Evolutionary conservation across 2,329 filamentous ascomycete species (phyloP).

Genomic region (Fusarium sp.): DNA sequence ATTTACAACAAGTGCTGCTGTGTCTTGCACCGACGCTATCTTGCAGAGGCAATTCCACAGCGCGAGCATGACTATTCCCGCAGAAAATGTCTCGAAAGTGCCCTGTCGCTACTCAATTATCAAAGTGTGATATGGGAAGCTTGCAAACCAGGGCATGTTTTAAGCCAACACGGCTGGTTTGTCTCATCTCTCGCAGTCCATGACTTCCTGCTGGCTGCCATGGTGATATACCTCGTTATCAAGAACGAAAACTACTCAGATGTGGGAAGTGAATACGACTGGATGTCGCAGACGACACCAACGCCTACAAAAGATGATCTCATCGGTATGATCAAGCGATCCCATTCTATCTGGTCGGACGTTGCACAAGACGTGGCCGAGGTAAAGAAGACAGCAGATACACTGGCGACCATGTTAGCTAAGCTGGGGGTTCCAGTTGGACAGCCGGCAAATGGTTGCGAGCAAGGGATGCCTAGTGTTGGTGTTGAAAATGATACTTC

Average conservation of each 20-base stretch:
- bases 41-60: slow-evolving; percentile 57
- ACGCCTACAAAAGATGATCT: slow-evolving; percentile 56
- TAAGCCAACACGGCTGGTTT: slow-evolving; percentile 67
- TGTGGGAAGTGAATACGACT: slow-evolving; percentile 49
- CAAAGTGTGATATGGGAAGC: slow-evolving; percentile 63
- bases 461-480: slow-evolving; percentile 3
- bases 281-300: slow-evolving; percentile 50
- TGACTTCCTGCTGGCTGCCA: slow-evolving; percentile 71
- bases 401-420: slow-evolving; percentile 59
- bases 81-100: slow-evolving; percentile 62
- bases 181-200: slow-evolving; percentile 68
- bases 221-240: slow-evolving; percentile 68
- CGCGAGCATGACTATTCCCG: slow-evolving; percentile 65
- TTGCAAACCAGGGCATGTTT: slow-evolving; percentile 64
- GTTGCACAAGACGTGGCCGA: slow-evolving; percentile 55
- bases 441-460: slow-evolving; percentile 8
- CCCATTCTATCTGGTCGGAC: slow-evolving; percentile 58
- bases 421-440: slow-evolving; percentile 54
- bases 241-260: slow-evolving; percentile 58
- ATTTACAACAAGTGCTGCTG: slow-evolving; percentile 68
- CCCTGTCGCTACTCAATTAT: slow-evolving; percentile 60
- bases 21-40: slow-evolving; percentile 66
- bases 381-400: slow-evolving; percentile 59
- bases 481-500: slow-evolving; percentile 25
- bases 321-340: slow-evolving; percentile 55